These are phyloP conservation scores for Lavandula angustifolia DNA, from an alignment of 257 asterid species.

Conservation along the genomic window DNA sequence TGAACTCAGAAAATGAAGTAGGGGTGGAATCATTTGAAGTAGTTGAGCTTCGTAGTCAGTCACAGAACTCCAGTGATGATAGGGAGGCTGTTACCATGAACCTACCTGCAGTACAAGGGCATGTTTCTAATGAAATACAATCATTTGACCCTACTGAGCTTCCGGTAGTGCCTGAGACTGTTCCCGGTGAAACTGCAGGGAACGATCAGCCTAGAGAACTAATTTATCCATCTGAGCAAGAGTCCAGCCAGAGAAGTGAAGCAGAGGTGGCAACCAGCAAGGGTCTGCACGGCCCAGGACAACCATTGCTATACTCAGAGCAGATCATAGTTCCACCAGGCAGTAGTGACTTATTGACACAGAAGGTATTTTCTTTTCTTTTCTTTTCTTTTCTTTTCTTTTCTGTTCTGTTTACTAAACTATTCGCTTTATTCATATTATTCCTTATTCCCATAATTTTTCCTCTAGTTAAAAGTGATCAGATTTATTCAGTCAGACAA, in stretches of 20 bases:
- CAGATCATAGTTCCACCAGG: constrained; percentile 30
- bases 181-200: constrained; percentile 26
- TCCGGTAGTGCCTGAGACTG: constrained; percentile 30
- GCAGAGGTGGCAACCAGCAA: constrained; percentile 26
- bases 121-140: constrained; percentile 33
- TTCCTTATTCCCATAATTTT: constrained; percentile 2
- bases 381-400: too few species aligned
- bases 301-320: constrained; percentile 27
- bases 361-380: constrained; percentile 52
- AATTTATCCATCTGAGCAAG: constrained; percentile 25
- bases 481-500: constrained; percentile 4
- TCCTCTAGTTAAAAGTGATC: constrained; percentile 20
- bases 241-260: constrained; percentile 26
- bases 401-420: constrained; percentile 19
- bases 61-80: constrained; percentile 29
- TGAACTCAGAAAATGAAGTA: constrained; percentile 26
- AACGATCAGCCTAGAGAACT: constrained; percentile 27
- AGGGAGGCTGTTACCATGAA: constrained; percentile 25
- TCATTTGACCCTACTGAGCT: constrained; percentile 24
- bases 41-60: constrained; percentile 35
- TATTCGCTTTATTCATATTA: constrained; percentile 18
- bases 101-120: constrained; percentile 35
- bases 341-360: constrained; percentile 32
- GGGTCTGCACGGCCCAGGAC: constrained; percentile 28
- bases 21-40: constrained; percentile 18